phyloP scores from a whole-genome alignment of 768 basidiomycete genomes.

The Leucocoprinus sp. region DNA sequence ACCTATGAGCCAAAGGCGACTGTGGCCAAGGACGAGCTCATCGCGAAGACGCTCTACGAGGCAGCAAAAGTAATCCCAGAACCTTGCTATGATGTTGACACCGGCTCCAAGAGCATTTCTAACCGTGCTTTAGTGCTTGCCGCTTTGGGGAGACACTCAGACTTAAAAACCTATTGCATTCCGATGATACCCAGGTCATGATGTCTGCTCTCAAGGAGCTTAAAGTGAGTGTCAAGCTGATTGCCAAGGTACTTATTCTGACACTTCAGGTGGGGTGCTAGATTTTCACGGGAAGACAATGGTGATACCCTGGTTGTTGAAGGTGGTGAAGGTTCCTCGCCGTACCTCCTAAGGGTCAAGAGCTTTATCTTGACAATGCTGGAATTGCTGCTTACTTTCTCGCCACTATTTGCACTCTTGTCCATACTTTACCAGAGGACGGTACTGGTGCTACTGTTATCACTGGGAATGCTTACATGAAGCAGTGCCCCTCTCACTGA shows the following conservation, averaged over 20 bases:
- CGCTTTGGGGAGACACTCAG: slow-evolving; percentile 83
- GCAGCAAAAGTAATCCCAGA: slow-evolving; percentile 64
- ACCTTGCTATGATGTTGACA: slow-evolving; percentile 70
- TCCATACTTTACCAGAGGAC: slow-evolving; percentile 36
- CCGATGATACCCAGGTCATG: slow-evolving; percentile 99
- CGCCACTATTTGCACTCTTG: slow-evolving; percentile 91
- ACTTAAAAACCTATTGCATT: slow-evolving; percentile 86
- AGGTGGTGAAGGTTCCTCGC: slow-evolving; percentile 77
- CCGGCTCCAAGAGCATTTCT: slow-evolving; percentile 94
- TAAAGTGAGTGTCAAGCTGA: slow-evolving; percentile 42
- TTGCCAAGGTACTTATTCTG: background rate
- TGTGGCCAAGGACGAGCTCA: slow-evolving; percentile 71
- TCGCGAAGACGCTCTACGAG: slow-evolving; percentile 74
- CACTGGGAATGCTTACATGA: slow-evolving; percentile 98
- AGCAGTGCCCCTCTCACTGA: slow-evolving; percentile 91
- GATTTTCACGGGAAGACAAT: slow-evolving; percentile 90
- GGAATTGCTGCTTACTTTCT: slow-evolving; percentile 98
- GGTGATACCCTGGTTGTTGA: slow-evolving; percentile 92
- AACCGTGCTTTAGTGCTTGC: slow-evolving; percentile 92
- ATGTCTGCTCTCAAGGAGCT: slow-evolving; percentile 89
- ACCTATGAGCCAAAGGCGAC: slow-evolving; percentile 91
- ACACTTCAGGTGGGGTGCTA: slow-evolving; percentile 58
- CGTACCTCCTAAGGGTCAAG: slow-evolving; percentile 71
- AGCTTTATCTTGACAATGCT: slow-evolving; percentile 93
- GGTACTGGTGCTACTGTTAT: slow-evolving; percentile 58